Base-by-base conservation (phyloP, 148 eudicot genomes). In the Diospyros kaki region DNA sequence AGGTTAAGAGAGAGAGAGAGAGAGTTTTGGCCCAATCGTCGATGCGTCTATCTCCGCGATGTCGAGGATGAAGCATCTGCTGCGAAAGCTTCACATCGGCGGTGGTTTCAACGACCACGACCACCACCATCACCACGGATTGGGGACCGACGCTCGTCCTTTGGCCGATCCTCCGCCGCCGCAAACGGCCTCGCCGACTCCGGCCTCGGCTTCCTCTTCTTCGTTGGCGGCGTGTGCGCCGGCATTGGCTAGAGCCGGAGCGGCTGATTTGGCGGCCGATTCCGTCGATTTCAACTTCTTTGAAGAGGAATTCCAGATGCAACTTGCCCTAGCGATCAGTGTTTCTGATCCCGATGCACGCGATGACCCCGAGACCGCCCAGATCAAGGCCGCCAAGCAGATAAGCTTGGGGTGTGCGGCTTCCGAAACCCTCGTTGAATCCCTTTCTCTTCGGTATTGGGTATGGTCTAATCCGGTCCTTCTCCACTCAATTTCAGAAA, bases 251-350 rank as follows among this genome's bases (percentile, higher is more conserved):
- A 68, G 77, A 4, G 13, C 53, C 58, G 68, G 58, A 13, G 68
- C 65, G 11, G 63, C 50, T 41, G 69, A 69, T 11, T 43, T 78
- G 67, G 69, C 62, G 69, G 75, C 44, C 42, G 78, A 58, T 38
- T 40, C 74, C 14, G 69, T 41, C 12, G 88, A 85, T 66, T 90
- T 87, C 48, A 87, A 83, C 81, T 88, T 83, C 80, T 80, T 92
- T 7, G 97, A 94, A 73, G 98, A 94, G 81, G 98, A 94, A 85
- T 94, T 86, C 82, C 96, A 94, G 82, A 84, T 94, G 63, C 96
- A 94, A 69, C 85, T 94, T 78, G 98, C 98, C 69, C 72, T 94
- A 79, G 98, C 97, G 78, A 82, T 94, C 9, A 94, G 97, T 58
- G 97, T 86, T 4, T 94, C 97, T 39, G 95, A 83, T 77, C 78